Evolutionary conservation across 2,329 filamentous ascomycete genomes (phyloP).

Genomic region (Diaporthe ilicicola): DNA sequence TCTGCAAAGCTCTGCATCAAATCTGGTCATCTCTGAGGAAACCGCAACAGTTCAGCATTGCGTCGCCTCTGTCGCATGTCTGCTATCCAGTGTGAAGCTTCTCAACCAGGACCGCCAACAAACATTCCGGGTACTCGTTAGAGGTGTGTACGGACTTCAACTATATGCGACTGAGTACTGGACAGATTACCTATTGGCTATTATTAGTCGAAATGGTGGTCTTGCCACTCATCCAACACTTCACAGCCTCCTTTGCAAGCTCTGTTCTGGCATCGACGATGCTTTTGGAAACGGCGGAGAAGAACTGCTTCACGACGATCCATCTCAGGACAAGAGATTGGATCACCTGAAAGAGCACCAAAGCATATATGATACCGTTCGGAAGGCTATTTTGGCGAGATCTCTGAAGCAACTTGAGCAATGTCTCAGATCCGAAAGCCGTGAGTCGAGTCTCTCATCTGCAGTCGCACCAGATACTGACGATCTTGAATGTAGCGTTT

Average conservation of each 20-base stretch:
- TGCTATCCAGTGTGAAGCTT: conserved; percentile 37
- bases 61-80: conserved; percentile 37
- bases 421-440: background rate
- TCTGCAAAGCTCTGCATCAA: conserved; percentile 31
- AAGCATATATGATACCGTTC: background rate
- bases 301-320: background rate
- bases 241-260: conserved; percentile 18
- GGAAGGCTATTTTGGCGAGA: background rate
- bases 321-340: background rate
- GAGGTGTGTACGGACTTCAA: conserved; percentile 43
- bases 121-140: conserved; percentile 35
- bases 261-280: too few relatives aligned
- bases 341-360: background rate
- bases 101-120: conserved; percentile 19
- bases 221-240: background rate
- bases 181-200: conserved; percentile 40
- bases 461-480: too few relatives aligned
- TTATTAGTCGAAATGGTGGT: background rate
- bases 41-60: conserved; percentile 35
- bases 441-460: background rate
- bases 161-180: conserved; percentile 43
- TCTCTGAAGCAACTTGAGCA: background rate
- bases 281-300: conserved; percentile 20
- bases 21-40: conserved; percentile 26
- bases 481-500: too few relatives aligned